Conservation (phyloP, 371 early-diverging fungal species). For the Coemansia sp. region DNA sequence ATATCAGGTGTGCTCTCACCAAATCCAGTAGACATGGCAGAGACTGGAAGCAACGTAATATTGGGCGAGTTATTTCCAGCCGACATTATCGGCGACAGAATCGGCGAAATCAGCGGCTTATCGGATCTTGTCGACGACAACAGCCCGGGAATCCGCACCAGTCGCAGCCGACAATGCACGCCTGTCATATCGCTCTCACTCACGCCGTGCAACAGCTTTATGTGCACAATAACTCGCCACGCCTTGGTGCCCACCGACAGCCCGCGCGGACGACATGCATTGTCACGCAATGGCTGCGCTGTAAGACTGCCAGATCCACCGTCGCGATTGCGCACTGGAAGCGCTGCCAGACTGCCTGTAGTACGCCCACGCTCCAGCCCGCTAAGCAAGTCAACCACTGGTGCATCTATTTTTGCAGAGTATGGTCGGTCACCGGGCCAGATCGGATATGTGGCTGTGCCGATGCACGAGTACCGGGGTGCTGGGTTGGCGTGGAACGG, state of each 20-base stretch:
- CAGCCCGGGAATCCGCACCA: slow-evolving; percentile 27
- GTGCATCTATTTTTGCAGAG: slow-evolving; percentile 57
- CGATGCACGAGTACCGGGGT: slow-evolving; percentile 66
- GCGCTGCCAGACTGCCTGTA: slow-evolving; percentile 20
- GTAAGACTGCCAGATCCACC: not conserved
- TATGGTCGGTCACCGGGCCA: slow-evolving; percentile 54
- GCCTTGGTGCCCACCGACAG: slow-evolving; percentile 53
- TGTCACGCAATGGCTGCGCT: not conserved
- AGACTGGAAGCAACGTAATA: not conserved
- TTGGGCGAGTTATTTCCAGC: not conserved
- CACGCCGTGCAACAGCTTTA: slow-evolving; percentile 68
- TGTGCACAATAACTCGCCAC: slow-evolving; percentile 69
- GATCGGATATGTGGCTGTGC: slow-evolving; percentile 56
- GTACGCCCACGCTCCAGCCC: slow-evolving; percentile 57
- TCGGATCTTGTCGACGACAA: slow-evolving; percentile 35
- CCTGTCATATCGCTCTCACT: slow-evolving; percentile 68
- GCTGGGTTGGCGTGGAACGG: slow-evolving; percentile 71
- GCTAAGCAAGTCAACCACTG: slow-evolving; percentile 60
- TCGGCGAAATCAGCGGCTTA: slow-evolving; percentile 12
- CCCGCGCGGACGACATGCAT: not conserved
- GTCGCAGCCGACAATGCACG: slow-evolving; percentile 76
- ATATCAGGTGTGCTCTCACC: not conserved
- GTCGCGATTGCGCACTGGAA: slow-evolving; percentile 8
- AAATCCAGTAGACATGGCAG: not conserved
- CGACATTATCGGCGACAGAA: slow-evolving; percentile 5